Evolutionary conservation across 495 filamentous ascomycete species (phyloP).

Genomic region (Penicillium pulvis): DNA sequence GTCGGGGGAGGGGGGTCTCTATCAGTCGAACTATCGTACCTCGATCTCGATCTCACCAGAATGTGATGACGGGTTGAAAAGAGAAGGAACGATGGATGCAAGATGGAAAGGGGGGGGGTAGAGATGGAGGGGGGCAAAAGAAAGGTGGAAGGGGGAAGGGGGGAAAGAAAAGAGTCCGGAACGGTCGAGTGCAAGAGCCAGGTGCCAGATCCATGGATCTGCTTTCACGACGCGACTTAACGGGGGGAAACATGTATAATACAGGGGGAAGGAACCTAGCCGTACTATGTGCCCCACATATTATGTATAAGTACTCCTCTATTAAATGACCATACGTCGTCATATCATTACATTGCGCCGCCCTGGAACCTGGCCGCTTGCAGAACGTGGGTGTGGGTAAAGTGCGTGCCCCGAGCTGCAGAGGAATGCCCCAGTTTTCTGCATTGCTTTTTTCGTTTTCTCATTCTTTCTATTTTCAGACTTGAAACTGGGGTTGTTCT

Average conservation of each 20-base stretch:
- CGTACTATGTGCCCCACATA: slow-evolving; percentile 1
- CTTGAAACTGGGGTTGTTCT: slow-evolving; percentile 18
- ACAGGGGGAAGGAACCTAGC: slow-evolving; percentile 11
- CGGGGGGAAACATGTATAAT: slow-evolving; percentile 17
- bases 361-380: slow-evolving; percentile 29
- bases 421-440: slow-evolving; percentile 23
- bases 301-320: slow-evolving; percentile 10
- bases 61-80: slow-evolving; percentile 19
- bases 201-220: slow-evolving; percentile 39
- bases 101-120: slow-evolving; percentile 29
- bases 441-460: neutral
- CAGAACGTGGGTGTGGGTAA: slow-evolving; percentile 29
- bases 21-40: neutral
- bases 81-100: slow-evolving; percentile 24
- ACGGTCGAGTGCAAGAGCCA: slow-evolving; percentile 26
- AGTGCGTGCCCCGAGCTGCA: slow-evolving; percentile 31
- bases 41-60: slow-evolving; percentile 5
- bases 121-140: slow-evolving; percentile 18
- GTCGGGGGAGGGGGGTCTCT: neutral
- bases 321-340: slow-evolving; percentile 20
- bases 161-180: slow-evolving; percentile 35
- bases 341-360: slow-evolving; percentile 16
- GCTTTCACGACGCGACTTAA: slow-evolving; percentile 32
- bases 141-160: slow-evolving; percentile 23
- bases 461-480: neutral